Percentiles rank a stretch among this genome's conserved stretches.
Evolutionary conservation across 179 eudicot species (phyloP).

Genomic region (Heliamphora pulchella): DNA sequence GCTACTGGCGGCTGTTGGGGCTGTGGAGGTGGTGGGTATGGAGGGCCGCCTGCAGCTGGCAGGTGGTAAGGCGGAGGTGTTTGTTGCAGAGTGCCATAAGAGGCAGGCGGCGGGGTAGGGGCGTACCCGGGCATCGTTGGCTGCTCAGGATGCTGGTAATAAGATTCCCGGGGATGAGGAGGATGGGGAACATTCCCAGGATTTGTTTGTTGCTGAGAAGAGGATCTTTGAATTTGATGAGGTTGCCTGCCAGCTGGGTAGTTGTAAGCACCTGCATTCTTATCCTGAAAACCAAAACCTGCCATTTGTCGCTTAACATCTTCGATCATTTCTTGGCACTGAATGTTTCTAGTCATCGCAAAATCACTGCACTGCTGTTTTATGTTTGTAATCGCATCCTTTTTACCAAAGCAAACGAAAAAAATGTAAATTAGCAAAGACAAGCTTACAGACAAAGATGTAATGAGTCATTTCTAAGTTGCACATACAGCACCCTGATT

Average conservation of each 20-base stretch:
- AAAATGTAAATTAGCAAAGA: background rate
- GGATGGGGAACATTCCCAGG: slow-evolving; percentile 35
- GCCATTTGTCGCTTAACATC: slow-evolving; percentile 80
- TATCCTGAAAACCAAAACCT: slow-evolving; percentile 80
- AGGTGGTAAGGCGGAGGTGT: slow-evolving; percentile 47
- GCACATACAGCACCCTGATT: background rate
- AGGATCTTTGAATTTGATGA: slow-evolving; percentile 52
- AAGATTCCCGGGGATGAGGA: slow-evolving; percentile 44
- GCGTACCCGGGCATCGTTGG: slow-evolving; percentile 47
- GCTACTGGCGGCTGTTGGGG: slow-evolving; percentile 49
- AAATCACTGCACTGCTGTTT: slow-evolving; percentile 97
- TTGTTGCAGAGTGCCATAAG: slow-evolving; percentile 46
- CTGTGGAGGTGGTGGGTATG: slow-evolving; percentile 57
- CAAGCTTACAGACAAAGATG: background rate
- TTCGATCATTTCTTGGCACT: slow-evolving; percentile 94
- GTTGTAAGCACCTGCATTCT: slow-evolving; percentile 44
- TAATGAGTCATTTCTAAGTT: background rate
- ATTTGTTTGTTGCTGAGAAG: slow-evolving; percentile 46
- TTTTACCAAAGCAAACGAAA: slow-evolving; percentile 23
- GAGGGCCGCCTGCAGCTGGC: slow-evolving; percentile 28
- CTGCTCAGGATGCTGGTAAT: slow-evolving; percentile 44
- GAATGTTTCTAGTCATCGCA: slow-evolving; percentile 88
- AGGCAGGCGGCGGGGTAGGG: slow-evolving; percentile 31
- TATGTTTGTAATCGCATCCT: slow-evolving; percentile 89
- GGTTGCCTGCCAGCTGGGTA: slow-evolving; percentile 58